These are phyloP conservation scores for Aureobasidium musti DNA, from an alignment of 2,329 filamentous ascomycete species.

Conservation along the genomic window DNA sequence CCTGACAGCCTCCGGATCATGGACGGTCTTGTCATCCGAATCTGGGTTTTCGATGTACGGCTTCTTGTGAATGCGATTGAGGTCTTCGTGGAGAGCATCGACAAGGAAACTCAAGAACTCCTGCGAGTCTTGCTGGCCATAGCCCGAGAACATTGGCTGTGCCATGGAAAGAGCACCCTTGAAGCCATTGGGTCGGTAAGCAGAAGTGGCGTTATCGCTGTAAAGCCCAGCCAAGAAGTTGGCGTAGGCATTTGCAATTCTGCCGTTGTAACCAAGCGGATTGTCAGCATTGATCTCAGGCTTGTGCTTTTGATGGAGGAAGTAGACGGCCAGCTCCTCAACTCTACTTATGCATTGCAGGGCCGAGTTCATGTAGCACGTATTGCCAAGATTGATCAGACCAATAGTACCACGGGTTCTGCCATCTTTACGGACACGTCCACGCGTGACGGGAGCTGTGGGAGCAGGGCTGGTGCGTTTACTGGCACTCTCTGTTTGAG, in stretches of 20 bases:
- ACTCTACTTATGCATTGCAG: constrained; percentile 92
- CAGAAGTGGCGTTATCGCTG: constrained; percentile 63
- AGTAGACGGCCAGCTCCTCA: constrained; percentile 90
- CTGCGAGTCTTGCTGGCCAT: constrained; percentile 95
- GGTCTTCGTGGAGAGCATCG: constrained; percentile 90
- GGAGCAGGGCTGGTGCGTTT: constrained; percentile 71
- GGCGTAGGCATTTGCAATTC: constrained; percentile 83
- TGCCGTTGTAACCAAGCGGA: constrained; percentile 79
- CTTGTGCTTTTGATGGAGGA: constrained; percentile 70
- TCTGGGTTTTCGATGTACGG: constrained; percentile 98
- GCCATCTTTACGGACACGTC: constrained; percentile 68
- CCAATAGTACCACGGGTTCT: constrained; percentile 76
- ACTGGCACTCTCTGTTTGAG: constrained; percentile 46
- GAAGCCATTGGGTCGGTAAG: constrained; percentile 77
- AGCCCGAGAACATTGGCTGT: constrained; percentile 85
- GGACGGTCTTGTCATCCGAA: constrained; percentile 93
- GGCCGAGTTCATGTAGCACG: constrained; percentile 99
- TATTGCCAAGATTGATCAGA: constrained; percentile 89
- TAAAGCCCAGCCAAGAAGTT: constrained; percentile 77
- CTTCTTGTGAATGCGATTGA: constrained; percentile 92
- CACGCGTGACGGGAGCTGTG: constrained; percentile 65
- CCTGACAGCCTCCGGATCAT: constrained; percentile 75
- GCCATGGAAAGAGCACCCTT: constrained; percentile 79
- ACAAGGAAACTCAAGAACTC: constrained; percentile 95
- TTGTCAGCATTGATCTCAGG: constrained; percentile 83